Percentiles rank a stretch among this genome's conserved stretches.
phyloP scores from a whole-genome alignment of 208 protist species.

The Angomonas deanei region DNA sequence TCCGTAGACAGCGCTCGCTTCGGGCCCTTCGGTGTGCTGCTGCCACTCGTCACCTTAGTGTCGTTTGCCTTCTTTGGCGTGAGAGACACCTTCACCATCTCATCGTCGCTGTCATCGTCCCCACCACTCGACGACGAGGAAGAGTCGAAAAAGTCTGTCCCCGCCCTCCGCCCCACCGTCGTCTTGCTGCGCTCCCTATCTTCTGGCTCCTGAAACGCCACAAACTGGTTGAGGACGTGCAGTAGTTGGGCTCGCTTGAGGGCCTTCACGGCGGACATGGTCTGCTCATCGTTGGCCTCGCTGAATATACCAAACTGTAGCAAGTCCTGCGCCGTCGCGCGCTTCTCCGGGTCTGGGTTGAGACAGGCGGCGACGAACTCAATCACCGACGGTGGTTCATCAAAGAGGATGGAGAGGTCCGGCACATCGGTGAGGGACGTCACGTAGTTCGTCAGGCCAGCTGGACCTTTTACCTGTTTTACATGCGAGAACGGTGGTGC shows the following conservation, averaged over 20 bases:
- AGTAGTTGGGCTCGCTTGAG: slow-evolving; percentile 76
- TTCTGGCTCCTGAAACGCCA: slow-evolving; percentile 74
- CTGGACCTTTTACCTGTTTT: slow-evolving; percentile 53
- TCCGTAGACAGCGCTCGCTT: slow-evolving; percentile 6
- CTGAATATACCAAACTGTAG: slow-evolving; percentile 75
- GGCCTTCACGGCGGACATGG: slow-evolving; percentile 64
- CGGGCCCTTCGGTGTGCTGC: neutral
- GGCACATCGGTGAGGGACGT: slow-evolving; percentile 77
- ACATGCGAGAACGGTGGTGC: slow-evolving; percentile 85
- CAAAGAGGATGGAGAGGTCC: slow-evolving; percentile 75
- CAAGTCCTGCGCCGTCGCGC: slow-evolving; percentile 65
- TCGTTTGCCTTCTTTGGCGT: neutral
- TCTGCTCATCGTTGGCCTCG: slow-evolving; percentile 53
- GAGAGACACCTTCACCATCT: neutral
- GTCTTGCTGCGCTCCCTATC: slow-evolving; percentile 12
- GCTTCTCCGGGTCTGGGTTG: slow-evolving; percentile 58
- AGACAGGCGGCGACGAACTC: slow-evolving; percentile 85
- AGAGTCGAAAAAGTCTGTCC: slow-evolving; percentile 19
- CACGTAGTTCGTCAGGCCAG: slow-evolving; percentile 71
- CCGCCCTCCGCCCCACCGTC: slow-evolving; percentile 3
- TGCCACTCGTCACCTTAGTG: neutral
- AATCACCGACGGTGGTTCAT: slow-evolving; percentile 49
- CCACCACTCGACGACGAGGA: neutral
- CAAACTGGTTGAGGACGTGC: slow-evolving; percentile 81
- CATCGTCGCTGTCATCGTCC: slow-evolving; percentile 2